These are phyloP conservation scores for Flaveria floridana DNA, from an alignment of 140 eudicot species.

Conservation along the genomic window DNA sequence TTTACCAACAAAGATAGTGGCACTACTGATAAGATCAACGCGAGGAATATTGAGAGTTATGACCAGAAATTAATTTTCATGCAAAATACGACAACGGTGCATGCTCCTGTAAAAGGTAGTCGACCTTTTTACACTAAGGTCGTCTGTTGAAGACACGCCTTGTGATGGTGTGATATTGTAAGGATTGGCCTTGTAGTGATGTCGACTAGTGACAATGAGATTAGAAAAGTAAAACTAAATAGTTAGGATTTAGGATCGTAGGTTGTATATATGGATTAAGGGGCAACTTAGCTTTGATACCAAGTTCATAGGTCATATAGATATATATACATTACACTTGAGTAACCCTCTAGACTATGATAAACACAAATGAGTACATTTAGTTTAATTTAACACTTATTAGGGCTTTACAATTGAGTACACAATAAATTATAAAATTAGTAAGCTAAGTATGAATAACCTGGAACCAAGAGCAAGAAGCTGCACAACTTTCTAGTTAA, in stretches of 20 bases:
- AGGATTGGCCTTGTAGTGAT: neutral
- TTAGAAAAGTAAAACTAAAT: neutral
- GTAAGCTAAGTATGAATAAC: conserved; percentile 28
- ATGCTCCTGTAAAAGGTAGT: neutral
- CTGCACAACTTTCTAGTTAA: conserved; percentile 61
- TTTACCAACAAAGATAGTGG: neutral
- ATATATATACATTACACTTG: neutral
- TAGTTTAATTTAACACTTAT: neutral
- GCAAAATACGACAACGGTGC: neutral
- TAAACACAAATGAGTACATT: neutral
- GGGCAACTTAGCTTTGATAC: neutral
- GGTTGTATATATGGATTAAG: neutral
- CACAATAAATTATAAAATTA: conserved; percentile 3
- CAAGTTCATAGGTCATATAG: neutral
- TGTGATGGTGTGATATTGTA: neutral
- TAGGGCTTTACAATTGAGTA: conserved; percentile 1
- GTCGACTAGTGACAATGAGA: neutral
- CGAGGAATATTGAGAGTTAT: neutral
- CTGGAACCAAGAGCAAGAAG: conserved; percentile 69
- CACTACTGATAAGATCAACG: neutral
- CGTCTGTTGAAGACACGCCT: neutral
- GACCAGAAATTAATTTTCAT: neutral
- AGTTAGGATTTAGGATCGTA: neutral
- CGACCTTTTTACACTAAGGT: neutral
- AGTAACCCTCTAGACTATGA: neutral